These are phyloP conservation scores for Apiotrichum brassicae DNA, from an alignment of 1,284 basidiomycete genomes.

Conservation along the genomic window DNA sequence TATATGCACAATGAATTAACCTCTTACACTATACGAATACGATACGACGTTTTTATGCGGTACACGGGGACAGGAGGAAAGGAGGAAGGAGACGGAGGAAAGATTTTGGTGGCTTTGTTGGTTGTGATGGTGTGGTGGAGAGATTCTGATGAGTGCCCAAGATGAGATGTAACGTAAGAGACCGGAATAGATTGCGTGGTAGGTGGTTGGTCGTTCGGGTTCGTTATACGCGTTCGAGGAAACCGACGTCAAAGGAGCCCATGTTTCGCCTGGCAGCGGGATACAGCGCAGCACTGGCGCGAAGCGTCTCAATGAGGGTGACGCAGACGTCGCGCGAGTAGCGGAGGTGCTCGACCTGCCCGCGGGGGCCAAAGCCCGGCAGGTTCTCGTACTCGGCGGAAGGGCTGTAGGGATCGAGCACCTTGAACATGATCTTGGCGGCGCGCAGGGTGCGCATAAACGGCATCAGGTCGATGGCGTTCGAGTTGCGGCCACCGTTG, in stretches of 20 bases:
- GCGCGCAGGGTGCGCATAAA: constrained; percentile 17
- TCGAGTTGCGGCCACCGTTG: neutral
- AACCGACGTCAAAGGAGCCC: constrained; percentile 36
- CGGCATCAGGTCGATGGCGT: constrained; percentile 2
- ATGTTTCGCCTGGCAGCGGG: constrained; percentile 27
- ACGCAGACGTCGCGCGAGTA: constrained; percentile 32
- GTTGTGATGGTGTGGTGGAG: too few relatives aligned
- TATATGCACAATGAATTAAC: too few relatives aligned
- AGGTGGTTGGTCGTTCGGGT: too few relatives aligned
- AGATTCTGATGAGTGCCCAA: too few relatives aligned
- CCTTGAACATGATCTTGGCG: constrained; percentile 37
- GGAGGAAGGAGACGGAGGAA: too few relatives aligned
- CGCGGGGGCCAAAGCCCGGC: constrained; percentile 5
- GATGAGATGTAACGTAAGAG: too few relatives aligned
- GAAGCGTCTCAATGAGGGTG: constrained; percentile 23
- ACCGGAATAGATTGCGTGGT: too few relatives aligned
- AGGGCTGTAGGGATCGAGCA: constrained; percentile 12
- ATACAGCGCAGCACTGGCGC: constrained; percentile 28
- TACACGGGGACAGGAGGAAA: too few relatives aligned
- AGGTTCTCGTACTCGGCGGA: constrained; percentile 4
- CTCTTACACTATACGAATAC: too few relatives aligned
- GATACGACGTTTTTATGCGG: too few relatives aligned
- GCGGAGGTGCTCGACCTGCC: constrained; percentile 31
- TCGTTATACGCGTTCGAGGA: constrained; percentile 27
- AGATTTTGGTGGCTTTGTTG: too few relatives aligned